phyloP scores from a whole-genome alignment of 129 eudicot species.

The Helianthus annuus region DNA sequence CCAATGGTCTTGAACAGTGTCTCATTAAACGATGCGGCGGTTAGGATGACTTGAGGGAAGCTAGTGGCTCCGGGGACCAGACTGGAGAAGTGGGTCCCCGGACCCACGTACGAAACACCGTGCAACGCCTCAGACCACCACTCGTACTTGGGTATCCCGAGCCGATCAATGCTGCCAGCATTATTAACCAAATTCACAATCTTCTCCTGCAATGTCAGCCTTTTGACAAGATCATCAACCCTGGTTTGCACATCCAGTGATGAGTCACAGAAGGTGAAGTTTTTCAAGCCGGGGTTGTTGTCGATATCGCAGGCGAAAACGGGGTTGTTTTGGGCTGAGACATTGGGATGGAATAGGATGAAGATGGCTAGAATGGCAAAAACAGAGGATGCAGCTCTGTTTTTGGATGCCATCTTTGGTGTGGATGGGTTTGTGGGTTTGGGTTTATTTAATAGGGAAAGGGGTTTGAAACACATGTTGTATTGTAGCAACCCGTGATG shows the following conservation, averaged over 20 bases:
- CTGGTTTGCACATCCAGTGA: constrained; percentile 47
- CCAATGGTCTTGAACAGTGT: constrained; percentile 72
- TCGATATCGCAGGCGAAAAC: constrained; percentile 73
- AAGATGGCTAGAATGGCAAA: constrained; percentile 32
- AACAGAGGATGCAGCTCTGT: constrained; percentile 54
- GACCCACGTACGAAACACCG: constrained; percentile 76
- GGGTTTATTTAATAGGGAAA: constrained; percentile 41
- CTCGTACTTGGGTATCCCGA: constrained; percentile 83
- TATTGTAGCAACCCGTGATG: constrained; percentile 62
- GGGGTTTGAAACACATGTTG: constrained; percentile 36
- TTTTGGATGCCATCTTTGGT: constrained; percentile 48
- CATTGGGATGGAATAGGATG: constrained; percentile 1
- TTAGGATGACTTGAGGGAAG: constrained; percentile 81
- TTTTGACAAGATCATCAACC: constrained; percentile 62
- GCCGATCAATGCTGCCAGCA: constrained; percentile 60
- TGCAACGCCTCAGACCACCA: constrained; percentile 99
- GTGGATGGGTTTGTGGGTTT: constrained; percentile 16
- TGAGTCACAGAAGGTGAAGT: constrained; percentile 59
- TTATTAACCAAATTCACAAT: constrained; percentile 55
- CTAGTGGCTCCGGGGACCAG: constrained; percentile 80
- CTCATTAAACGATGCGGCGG: constrained; percentile 74
- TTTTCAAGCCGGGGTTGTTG: constrained; percentile 41
- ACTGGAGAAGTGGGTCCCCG: constrained; percentile 65
- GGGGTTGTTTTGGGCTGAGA: constrained; percentile 48
- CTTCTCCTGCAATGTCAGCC: constrained; percentile 82